These are phyloP conservation scores for Meripilus lineatus DNA, from an alignment of 1,284 basidiomycete species.

Conservation along the genomic window DNA sequence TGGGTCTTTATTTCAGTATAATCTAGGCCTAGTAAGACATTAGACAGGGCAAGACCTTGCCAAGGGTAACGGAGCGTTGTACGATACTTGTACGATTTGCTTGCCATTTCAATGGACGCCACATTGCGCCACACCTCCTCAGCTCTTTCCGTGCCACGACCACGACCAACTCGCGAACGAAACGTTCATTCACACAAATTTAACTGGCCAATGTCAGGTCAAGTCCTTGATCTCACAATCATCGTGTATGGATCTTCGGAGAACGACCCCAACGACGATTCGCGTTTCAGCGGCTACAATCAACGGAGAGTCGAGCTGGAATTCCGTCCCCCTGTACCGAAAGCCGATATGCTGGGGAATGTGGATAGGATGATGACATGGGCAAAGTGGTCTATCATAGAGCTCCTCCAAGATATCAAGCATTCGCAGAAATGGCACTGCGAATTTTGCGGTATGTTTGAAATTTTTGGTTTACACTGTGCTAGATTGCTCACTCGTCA, in stretches of 20 bases:
- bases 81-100: no score
- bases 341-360: background rate
- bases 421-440: constrained; percentile 13
- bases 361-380: constrained; percentile 1
- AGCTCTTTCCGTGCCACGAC: no score
- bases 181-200: no score
- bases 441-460: constrained; percentile 12
- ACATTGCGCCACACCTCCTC: no score
- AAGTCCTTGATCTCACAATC: constrained; percentile 6
- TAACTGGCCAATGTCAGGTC: background rate
- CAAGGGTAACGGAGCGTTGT: no score
- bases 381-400: constrained; percentile 1
- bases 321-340: constrained; percentile 3
- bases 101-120: no score
- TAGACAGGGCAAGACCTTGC: no score
- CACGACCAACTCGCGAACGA: no score
- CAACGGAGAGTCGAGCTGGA: constrained; percentile 12
- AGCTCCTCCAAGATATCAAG: constrained; percentile 7
- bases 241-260: constrained; percentile 11
- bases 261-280: constrained; percentile 8
- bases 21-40: no score
- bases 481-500: no score
- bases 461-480: background rate
- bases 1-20: no score
- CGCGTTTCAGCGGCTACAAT: constrained; percentile 5